A percentile compares a stretch with the other conserved stretches of the same genome.
These are phyloP conservation scores for Diospyros kaki DNA, from an alignment of 148 eudicot species.

Conservation along the genomic window DNA sequence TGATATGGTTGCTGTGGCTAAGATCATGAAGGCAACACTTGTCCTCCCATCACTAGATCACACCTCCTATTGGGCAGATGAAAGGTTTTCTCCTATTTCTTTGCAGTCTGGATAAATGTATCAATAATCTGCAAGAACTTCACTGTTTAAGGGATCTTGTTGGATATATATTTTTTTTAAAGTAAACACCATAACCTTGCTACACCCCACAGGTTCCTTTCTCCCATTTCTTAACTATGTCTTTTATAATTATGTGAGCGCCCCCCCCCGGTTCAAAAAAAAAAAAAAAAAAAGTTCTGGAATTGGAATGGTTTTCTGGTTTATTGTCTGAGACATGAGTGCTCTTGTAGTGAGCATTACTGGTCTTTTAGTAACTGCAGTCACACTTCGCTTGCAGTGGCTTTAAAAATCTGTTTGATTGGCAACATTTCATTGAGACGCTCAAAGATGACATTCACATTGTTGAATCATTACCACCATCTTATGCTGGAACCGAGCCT, in stretches of 20 bases:
- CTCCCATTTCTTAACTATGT: background rate
- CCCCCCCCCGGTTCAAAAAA: too few species aligned
- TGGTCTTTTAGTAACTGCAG: background rate
- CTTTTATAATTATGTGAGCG: background rate
- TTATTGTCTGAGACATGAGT: background rate
- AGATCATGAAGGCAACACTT: conserved; percentile 95
- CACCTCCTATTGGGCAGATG: conserved; percentile 96
- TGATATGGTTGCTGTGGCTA: conserved; percentile 99
- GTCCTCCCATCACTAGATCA: conserved; percentile 97
- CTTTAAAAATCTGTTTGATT: conserved; percentile 91
- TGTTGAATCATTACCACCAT: conserved; percentile 68
- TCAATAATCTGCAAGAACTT: too few species aligned
- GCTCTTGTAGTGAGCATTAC: background rate
- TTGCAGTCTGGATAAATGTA: background rate
- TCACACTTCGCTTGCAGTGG: conserved; percentile 55
- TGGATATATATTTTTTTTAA: background rate
- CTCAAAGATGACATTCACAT: conserved; percentile 78
- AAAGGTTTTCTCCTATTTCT: conserved; percentile 42
- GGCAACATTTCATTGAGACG: conserved; percentile 83
- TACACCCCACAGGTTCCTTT: background rate
- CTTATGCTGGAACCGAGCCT: conserved; percentile 61
- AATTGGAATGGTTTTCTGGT: background rate
- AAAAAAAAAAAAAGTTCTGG: background rate
- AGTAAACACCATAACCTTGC: background rate
- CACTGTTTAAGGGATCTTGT: too few species aligned